Base-by-base conservation (phyloP, 495 filamentous ascomycete genomes). In the Lichenothelia convexa region DNA sequence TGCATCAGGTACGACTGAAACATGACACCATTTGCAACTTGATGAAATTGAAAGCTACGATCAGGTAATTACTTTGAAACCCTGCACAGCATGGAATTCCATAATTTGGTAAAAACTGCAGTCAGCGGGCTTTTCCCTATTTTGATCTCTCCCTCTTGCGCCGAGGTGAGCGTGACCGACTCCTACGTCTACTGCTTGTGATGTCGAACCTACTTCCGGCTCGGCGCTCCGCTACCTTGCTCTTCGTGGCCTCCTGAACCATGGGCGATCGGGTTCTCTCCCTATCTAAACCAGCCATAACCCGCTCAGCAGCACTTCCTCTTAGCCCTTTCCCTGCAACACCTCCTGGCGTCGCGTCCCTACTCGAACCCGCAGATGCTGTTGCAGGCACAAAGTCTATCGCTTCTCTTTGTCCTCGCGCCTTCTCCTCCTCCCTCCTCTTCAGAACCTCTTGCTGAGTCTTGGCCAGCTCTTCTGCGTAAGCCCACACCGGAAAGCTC, bases 311-410 rank as follows among this genome's bases (percentile, higher is more conserved):
- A 13, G 39, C 44, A 13, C 24, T 29, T 13, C 24, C 24, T 29
- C 15, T 29, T 1, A 29, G 9, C 24, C 24, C 24, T 29, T 13
- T 9, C 9, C 24, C 24, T 29, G 9, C 24, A 11, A 13, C 15
- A 2, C 9, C 24, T 29, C 24, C 24, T 13, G 24, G 24, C 15
- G 24, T 29, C 15, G 24, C 24, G 24, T 13, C 24, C 15, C 24
- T 29, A 13, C 24, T 29, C 9, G 24, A 29, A 9, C 9, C 24
- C 15, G 24, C 24, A 13, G 24, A 29, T 29, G 9, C 24, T 9
- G 24, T 13, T 18, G 70, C 66, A 22, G 71, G 43, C 16, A 93
- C 80, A 59, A 95, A 95, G 9, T 87, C 75, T n/a, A 93, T 61
- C 5, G 62, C 59, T 9, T 69, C 65, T 55, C 78, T 66, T 43